A percentile compares a stretch with the other conserved stretches of the same genome.
phyloP scores from a whole-genome alignment of 768 basidiomycete genomes.

The Pisolithus marmoratus region DNA sequence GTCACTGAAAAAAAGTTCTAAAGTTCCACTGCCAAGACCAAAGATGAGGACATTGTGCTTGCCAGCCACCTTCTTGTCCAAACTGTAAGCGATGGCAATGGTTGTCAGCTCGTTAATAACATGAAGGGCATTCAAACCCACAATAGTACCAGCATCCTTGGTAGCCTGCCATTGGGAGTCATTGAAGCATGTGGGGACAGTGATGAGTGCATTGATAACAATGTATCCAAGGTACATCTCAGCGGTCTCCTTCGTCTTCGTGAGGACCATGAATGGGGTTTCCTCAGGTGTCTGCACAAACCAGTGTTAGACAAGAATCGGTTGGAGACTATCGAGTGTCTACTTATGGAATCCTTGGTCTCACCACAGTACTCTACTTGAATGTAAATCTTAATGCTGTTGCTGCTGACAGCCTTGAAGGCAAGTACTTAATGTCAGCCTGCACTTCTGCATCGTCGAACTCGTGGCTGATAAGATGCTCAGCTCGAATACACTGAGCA shows the following conservation, averaged over 20 bases:
- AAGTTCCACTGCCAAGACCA: conserved; percentile 57
- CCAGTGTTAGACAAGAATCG: conserved; percentile 52
- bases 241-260: conserved; percentile 33
- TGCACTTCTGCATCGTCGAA: neutral
- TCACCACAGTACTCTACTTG: neutral
- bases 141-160: conserved; percentile 42
- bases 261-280: neutral
- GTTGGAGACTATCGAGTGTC: neutral
- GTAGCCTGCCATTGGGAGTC: conserved; percentile 43
- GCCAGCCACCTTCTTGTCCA: conserved; percentile 35
- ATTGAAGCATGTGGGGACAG: conserved; percentile 76
- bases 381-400: neutral
- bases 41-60: conserved; percentile 63
- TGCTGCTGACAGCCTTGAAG: neutral
- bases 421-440: neutral
- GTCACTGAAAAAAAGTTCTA: too few species aligned
- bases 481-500: too few species aligned
- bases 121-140: conserved; percentile 40
- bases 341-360: neutral
- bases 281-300: conserved; percentile 60
- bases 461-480: neutral
- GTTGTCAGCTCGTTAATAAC: conserved; percentile 48
- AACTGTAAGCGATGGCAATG: conserved; percentile 43
- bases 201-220: conserved; percentile 70
- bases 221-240: conserved; percentile 58